Conservation (phyloP, 116 monocot genomes). For the Cymodocea nodosa region DNA sequence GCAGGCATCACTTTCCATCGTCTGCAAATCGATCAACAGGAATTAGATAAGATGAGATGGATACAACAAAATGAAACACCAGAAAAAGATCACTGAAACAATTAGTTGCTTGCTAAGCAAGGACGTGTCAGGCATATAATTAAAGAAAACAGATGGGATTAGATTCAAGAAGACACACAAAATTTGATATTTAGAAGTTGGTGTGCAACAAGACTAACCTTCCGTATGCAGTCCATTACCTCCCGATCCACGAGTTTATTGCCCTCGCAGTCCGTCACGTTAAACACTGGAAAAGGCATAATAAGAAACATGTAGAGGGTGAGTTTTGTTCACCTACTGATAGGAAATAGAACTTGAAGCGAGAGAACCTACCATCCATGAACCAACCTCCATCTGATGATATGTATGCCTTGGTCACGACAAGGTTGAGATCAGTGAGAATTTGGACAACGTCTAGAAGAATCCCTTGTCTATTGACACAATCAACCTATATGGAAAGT, state of each 20-base stretch:
- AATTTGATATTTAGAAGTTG: too few species aligned
- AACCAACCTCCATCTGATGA: slow-evolving; percentile 55
- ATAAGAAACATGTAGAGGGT: neutral
- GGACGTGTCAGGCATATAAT: too few species aligned
- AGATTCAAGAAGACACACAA: too few species aligned
- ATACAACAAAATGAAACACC: neutral
- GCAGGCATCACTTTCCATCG: slow-evolving; percentile 25
- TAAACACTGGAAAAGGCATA: slow-evolving; percentile 30
- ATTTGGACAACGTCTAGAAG: slow-evolving; percentile 44
- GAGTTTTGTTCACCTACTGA: neutral
- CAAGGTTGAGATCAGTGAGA: slow-evolving; percentile 42
- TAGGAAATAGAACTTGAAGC: too few species aligned
- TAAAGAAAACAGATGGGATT: too few species aligned
- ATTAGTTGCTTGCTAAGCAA: too few species aligned
- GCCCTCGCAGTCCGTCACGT: slow-evolving; percentile 49
- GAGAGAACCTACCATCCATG: slow-evolving; percentile 44
- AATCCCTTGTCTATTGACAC: slow-evolving; percentile 31
- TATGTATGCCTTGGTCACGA: slow-evolving; percentile 53
- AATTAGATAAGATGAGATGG: neutral
- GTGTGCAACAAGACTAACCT: slow-evolving; percentile 6
- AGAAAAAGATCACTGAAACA: neutral
- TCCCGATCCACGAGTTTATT: slow-evolving; percentile 25
- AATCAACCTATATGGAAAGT: slow-evolving; percentile 21
- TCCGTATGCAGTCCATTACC: slow-evolving; percentile 17
- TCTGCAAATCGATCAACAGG: slow-evolving; percentile 6